Evolutionary conservation across 257 asterid genomes (phyloP).

Genomic region (Mitragyna speciosa): DNA sequence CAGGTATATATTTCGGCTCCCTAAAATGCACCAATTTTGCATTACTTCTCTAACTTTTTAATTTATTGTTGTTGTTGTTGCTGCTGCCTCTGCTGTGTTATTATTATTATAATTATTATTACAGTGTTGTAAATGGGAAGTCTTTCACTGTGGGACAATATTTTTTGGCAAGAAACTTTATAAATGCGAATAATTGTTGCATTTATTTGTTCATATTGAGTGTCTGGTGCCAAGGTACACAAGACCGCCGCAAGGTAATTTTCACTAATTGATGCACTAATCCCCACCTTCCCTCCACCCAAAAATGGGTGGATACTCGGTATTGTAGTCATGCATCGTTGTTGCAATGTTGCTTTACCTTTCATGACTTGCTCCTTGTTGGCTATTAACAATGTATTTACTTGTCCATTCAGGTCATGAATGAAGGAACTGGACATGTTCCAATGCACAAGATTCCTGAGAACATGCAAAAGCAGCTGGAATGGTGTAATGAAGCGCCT

Average conservation of each 20-base stretch:
- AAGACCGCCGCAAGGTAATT: background rate
- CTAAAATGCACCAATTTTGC: background rate
- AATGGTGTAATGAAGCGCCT: slow-evolving; percentile 97
- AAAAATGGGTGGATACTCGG: background rate
- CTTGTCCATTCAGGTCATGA: slow-evolving; percentile 69
- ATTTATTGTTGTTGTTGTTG: no score
- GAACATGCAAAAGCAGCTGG: slow-evolving; percentile 87
- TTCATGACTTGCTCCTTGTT: background rate
- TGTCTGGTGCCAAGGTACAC: background rate
- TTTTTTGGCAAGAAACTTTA: background rate
- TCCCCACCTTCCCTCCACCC: background rate
- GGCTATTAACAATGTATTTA: background rate
- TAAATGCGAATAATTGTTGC: background rate
- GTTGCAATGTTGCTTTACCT: background rate
- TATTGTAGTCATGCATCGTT: background rate
- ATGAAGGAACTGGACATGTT: slow-evolving; percentile 91
- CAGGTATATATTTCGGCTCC: slow-evolving; percentile 46
- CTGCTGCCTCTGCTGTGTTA: no score
- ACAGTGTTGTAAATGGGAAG: background rate
- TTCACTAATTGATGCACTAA: background rate
- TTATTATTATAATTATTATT: no score
- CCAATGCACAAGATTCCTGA: slow-evolving; percentile 94
- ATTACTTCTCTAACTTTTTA: slow-evolving; percentile 3
- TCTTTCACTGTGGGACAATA: background rate
- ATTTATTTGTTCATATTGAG: background rate